Evolutionary conservation across 345 rosid genomes (phyloP).

Genomic region (Dovyalis caffra): DNA sequence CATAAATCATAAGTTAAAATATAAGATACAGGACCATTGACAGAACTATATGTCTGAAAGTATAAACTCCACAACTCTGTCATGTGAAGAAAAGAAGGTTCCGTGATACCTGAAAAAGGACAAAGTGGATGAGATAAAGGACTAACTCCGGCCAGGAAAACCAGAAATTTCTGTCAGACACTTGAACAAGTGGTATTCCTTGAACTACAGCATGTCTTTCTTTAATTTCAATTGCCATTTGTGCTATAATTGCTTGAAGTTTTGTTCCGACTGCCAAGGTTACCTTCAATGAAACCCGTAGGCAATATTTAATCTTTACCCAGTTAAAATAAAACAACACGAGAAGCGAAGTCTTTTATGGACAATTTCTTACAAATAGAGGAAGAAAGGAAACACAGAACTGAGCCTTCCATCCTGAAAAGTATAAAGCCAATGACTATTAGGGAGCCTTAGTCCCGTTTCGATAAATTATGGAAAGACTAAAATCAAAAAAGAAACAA

Average conservation of each 20-base stretch:
- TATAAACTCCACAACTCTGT: too few relatives aligned
- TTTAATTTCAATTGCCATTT: slow-evolving; percentile 87
- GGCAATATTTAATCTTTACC: slow-evolving; percentile 1
- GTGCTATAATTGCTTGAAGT: slow-evolving; percentile 78
- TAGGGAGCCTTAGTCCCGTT: neutral
- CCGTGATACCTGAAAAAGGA: slow-evolving; percentile 76
- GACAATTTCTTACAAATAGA: slow-evolving; percentile 55
- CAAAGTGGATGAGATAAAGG: slow-evolving; percentile 81
- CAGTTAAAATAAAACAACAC: neutral
- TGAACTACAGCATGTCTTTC: slow-evolving; percentile 88
- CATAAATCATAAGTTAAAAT: neutral
- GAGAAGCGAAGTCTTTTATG: neutral
- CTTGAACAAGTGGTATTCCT: slow-evolving; percentile 95
- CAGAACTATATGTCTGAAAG: too few relatives aligned
- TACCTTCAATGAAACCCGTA: slow-evolving; percentile 46
- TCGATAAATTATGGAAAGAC: neutral
- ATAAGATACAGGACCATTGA: neutral
- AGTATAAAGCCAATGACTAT: neutral
- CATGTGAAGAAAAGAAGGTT: neutral
- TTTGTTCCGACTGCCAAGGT: slow-evolving; percentile 85
- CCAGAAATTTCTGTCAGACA: slow-evolving; percentile 87
- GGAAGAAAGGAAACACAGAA: slow-evolving; percentile 63
- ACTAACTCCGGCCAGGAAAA: slow-evolving; percentile 67
- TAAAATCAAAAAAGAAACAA: neutral
- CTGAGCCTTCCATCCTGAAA: slow-evolving; percentile 73